Percentiles rank a stretch among this genome's conserved stretches.
These are phyloP conservation scores for Hippophae rhamnoides DNA, from an alignment of 306 rosid genomes.

Conservation along the genomic window DNA sequence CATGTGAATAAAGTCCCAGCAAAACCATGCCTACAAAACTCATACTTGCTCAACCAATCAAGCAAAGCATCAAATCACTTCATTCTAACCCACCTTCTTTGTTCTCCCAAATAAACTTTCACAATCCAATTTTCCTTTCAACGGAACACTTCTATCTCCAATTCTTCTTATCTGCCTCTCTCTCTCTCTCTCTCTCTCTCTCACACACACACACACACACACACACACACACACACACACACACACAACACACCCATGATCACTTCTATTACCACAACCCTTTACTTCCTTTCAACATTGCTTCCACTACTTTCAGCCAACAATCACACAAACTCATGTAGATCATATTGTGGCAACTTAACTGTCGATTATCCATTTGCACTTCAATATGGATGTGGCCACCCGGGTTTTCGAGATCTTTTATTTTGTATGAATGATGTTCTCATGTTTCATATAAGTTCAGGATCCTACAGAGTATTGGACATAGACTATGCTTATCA, in stretches of 20 bases:
- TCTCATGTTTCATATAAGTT: constrained; percentile 76
- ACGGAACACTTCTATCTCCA: background rate
- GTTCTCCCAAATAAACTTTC: background rate
- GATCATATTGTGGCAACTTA: constrained; percentile 85
- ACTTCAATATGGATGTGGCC: constrained; percentile 76
- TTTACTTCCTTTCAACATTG: constrained; percentile 23
- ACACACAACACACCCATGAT: constrained; percentile 28
- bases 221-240: constrained; percentile 1
- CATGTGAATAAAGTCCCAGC: constrained; percentile 48
- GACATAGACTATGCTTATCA: constrained; percentile 90
- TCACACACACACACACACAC: background rate
- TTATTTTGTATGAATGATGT: constrained; percentile 78
- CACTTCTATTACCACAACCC: constrained; percentile 10
- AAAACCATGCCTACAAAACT: constrained; percentile 14
- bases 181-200: constrained; percentile 5
- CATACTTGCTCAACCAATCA: constrained; percentile 2
- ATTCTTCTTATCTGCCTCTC: background rate
- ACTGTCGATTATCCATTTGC: constrained; percentile 88
- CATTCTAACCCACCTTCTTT: constrained; percentile 2
- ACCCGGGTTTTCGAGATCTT: constrained; percentile 88
- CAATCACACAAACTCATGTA: constrained; percentile 33
- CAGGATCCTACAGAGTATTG: constrained; percentile 81
- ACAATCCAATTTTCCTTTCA: constrained; percentile 1
- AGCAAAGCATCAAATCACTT: constrained; percentile 38
- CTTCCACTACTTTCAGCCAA: constrained; percentile 11